Evolutionary conservation across 306 rosid genomes (phyloP).

Genomic region (Casuarina glauca): DNA sequence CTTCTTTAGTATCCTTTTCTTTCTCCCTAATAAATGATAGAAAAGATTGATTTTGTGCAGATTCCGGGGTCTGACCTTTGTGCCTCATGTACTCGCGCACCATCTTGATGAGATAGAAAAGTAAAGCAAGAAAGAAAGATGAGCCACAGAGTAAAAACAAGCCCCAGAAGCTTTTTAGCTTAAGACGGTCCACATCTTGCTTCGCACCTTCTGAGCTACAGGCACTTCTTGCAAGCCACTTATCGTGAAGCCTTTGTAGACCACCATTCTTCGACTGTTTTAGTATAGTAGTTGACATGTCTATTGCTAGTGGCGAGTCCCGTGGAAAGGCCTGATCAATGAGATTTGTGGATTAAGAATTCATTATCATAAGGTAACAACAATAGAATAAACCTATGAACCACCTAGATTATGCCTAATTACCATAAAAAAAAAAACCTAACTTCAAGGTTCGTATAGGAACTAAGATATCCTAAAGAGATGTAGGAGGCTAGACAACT

Average conservation of each 20-base stretch:
- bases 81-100: conserved; percentile 58
- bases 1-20: conserved; percentile 38
- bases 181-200: conserved; percentile 67
- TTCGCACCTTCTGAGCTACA: conserved; percentile 66
- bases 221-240: conserved; percentile 76
- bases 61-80: conserved; percentile 21
- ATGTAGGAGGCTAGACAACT: too few species aligned
- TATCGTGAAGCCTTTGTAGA: conserved; percentile 86
- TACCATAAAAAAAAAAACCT: too few species aligned
- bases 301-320: conserved; percentile 85
- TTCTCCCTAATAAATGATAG: conserved; percentile 71
- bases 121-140: conserved; percentile 63
- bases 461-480: too few species aligned
- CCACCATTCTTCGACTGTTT: conserved; percentile 72
- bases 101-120: conserved; percentile 43
- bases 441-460: too few species aligned
- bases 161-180: conserved; percentile 80
- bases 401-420: too few species aligned
- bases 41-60: conserved; percentile 50
- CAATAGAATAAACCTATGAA: too few species aligned
- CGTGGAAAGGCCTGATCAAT: conserved; percentile 69
- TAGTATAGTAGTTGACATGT: conserved; percentile 81
- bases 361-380: background rate
- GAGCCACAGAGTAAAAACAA: conserved; percentile 67
- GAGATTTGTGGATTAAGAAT: conserved; percentile 11